Percentiles rank a stretch among this genome's conserved stretches.
Conservation (phyloP, 306 rosid genomes). For the Castanopsis chinensis region DNA sequence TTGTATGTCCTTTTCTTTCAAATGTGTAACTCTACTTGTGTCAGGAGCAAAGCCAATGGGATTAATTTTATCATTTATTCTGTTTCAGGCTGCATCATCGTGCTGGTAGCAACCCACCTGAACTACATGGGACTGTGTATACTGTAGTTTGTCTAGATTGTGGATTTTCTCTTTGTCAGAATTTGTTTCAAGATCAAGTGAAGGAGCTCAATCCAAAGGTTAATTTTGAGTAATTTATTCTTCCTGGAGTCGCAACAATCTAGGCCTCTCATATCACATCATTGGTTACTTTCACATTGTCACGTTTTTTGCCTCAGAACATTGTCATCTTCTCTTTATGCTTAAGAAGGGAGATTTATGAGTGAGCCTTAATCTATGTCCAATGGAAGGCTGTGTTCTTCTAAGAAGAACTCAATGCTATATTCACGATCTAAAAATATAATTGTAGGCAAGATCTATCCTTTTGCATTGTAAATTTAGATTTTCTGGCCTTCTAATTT, state of each 20-base stretch:
- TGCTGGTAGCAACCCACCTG: constrained; percentile 93
- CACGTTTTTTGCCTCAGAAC: not conserved
- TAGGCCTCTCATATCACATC: not conserved
- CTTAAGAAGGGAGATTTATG: constrained; percentile 5
- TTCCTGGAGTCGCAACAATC: not conserved
- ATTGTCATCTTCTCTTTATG: not conserved
- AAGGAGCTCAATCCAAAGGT: constrained; percentile 88
- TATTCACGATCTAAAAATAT: too few species aligned
- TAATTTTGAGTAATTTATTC: constrained; percentile 23
- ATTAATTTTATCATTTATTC: constrained; percentile 25
- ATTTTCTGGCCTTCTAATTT: not conserved
- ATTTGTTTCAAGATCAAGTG: constrained; percentile 78
- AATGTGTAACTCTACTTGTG: constrained; percentile 14
- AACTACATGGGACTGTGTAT: constrained; percentile 92
- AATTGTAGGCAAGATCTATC: not conserved
- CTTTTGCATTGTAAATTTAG: not conserved
- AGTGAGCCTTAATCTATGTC: not conserved
- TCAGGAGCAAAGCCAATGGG: constrained; percentile 15
- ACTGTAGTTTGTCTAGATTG: constrained; percentile 71
- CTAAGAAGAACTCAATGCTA: too few species aligned
- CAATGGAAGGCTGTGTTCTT: too few species aligned
- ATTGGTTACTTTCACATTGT: not conserved
- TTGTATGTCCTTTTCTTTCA: constrained; percentile 9
- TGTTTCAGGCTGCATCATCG: constrained; percentile 85
- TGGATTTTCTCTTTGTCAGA: constrained; percentile 62